A percentile compares a stretch with the other conserved stretches of the same genome.
Evolutionary conservation across 805 yeast genomes (phyloP).

Genomic region (Cyberlindnera petersonii): DNA sequence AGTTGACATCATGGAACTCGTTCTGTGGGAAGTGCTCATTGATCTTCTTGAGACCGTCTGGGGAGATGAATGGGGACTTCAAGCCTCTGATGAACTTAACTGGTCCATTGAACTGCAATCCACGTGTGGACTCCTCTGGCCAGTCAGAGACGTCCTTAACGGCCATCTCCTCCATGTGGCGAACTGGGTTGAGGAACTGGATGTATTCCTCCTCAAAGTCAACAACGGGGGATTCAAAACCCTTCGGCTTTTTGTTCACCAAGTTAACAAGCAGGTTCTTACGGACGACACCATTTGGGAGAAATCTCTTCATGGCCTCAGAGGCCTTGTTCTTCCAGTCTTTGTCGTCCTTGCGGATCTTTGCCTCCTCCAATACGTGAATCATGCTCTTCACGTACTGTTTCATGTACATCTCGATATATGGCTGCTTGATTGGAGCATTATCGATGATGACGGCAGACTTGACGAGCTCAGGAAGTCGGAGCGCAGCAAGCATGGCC

Average conservation of each 20-base stretch:
- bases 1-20: constrained; percentile 24
- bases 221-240: constrained; percentile 26
- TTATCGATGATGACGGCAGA: constrained; percentile 47
- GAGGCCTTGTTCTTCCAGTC: constrained; percentile 81
- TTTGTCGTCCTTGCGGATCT: constrained; percentile 26
- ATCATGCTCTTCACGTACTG: constrained; percentile 45
- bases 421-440: constrained; percentile 37
- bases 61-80: constrained; percentile 25
- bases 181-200: constrained; percentile 34
- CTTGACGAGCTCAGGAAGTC: constrained; percentile 36
- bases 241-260: constrained; percentile 29
- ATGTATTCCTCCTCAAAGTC: constrained; percentile 25
- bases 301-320: constrained; percentile 85
- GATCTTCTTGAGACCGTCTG: constrained; percentile 21
- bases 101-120: constrained; percentile 20
- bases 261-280: constrained; percentile 39
- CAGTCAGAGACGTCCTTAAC: constrained; percentile 32
- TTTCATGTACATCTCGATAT: constrained; percentile 34
- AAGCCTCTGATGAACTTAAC: constrained; percentile 26
- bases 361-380: constrained; percentile 75
- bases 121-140: constrained; percentile 28
- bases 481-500: constrained; percentile 43
- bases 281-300: constrained; percentile 62
- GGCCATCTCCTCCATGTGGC: constrained; percentile 27
- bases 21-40: constrained; percentile 27